Percentiles rank a stretch among this genome's conserved stretches.
phyloP scores from a whole-genome alignment of 495 filamentous ascomycete species.

The Xeromyces bisporus region DNA sequence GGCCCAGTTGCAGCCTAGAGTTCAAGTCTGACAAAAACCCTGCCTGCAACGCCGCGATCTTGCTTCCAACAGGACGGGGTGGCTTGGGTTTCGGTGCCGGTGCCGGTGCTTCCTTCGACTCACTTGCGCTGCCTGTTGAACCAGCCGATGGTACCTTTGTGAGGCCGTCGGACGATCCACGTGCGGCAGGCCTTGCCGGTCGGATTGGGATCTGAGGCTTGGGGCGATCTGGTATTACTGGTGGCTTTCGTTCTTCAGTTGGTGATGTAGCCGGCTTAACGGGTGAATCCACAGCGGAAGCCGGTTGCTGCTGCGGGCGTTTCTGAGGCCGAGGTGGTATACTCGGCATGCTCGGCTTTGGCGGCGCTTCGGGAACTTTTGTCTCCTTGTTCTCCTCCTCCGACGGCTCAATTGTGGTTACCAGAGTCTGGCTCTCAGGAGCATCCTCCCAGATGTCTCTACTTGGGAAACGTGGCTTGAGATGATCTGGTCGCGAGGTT shows the following conservation, averaged over 20 bases:
- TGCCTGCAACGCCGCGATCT: constrained; percentile 79
- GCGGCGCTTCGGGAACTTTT: no score
- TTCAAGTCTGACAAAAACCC: constrained; percentile 87
- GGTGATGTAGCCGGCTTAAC: constrained; percentile 18
- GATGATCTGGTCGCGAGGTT: constrained; percentile 26
- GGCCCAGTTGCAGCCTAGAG: constrained; percentile 65
- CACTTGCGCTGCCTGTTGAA: constrained; percentile 15
- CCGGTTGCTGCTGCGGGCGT: constrained; percentile 17
- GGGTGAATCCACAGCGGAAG: constrained; percentile 17
- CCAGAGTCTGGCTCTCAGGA: constrained; percentile 64
- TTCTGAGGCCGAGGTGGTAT: constrained; percentile 29
- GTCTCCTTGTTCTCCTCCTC: constrained; percentile 30
- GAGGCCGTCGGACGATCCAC: constrained; percentile 18
- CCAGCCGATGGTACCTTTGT: constrained; percentile 15
- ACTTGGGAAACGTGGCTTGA: constrained; percentile 74
- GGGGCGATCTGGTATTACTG: constrained; percentile 47
- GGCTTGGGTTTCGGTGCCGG: constrained; percentile 63
- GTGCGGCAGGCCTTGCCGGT: constrained; percentile 38
- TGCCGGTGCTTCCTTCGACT: constrained; percentile 14
- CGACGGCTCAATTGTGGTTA: constrained; percentile 58
- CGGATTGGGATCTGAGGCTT: constrained; percentile 69
- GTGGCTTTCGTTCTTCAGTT: constrained; percentile 33
- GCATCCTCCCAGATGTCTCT: constrained; percentile 94
- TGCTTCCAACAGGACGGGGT: constrained; percentile 57
- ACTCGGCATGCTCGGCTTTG: constrained; percentile 22